phyloP scores from a whole-genome alignment of 1,284 basidiomycete genomes.

The Sanghuangporus weigelae region DNA sequence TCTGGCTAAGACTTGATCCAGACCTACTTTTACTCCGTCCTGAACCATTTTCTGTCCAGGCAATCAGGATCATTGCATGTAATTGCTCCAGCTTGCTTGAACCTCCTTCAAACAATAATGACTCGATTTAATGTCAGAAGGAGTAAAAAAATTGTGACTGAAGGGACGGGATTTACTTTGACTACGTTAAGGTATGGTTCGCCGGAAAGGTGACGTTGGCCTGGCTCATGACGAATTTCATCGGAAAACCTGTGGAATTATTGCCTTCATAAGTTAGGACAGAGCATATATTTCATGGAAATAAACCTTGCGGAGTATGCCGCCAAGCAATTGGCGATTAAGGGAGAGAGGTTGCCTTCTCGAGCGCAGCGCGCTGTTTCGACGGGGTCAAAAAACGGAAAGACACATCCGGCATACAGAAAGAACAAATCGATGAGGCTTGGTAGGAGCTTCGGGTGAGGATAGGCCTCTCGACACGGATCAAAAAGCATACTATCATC shows the following conservation, averaged over 20 bases:
- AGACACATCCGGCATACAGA: conserved; percentile 3
- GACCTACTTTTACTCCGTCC: conserved; percentile 5
- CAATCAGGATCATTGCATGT: conserved; percentile 6
- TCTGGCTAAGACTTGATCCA: background rate
- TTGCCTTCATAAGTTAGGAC: background rate
- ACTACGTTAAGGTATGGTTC: conserved; percentile 1
- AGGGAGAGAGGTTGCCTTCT: conserved; percentile 1
- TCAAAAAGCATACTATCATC: conserved; percentile 6
- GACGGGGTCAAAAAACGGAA: conserved; percentile 9
- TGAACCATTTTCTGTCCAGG: conserved; percentile 12
- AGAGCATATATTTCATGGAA: background rate
- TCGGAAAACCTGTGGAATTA: conserved; percentile 9
- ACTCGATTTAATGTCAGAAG: background rate
- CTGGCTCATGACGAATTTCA: conserved; percentile 1
- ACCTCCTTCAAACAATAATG: background rate
- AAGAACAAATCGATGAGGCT: conserved; percentile 9
- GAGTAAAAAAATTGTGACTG: background rate
- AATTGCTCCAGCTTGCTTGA: conserved; percentile 1
- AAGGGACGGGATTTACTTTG: background rate
- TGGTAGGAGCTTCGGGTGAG: conserved; percentile 6
- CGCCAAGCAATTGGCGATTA: conserved; percentile 9
- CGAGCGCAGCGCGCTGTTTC: background rate
- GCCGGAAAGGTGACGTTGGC: conserved; percentile 3
- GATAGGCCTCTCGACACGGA: conserved; percentile 3
- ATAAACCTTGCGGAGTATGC: conserved; percentile 12